Conservation (phyloP, 441 rosid species). For the Capsella rubella region DNA sequence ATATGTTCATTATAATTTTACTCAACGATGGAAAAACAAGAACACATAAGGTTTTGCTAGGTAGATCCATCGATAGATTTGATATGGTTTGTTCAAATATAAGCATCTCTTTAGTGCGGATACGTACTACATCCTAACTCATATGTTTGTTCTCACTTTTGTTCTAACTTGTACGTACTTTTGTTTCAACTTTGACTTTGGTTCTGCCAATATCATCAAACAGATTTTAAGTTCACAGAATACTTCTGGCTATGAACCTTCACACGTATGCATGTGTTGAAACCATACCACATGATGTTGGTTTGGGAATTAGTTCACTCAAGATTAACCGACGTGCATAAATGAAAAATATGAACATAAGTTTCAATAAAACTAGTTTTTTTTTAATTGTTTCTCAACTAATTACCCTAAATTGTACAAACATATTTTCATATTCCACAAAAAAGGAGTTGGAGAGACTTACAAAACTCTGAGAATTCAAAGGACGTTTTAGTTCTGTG, state of each 20-base stretch:
- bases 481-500: not conserved
- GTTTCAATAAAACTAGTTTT: not conserved
- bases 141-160: not conserved
- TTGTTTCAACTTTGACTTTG: not conserved
- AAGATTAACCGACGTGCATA: not conserved
- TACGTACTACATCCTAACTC: not conserved
- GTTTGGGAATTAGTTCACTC: not conserved
- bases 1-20: not conserved
- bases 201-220: not conserved
- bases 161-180: constrained; percentile 5
- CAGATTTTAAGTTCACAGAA: not conserved
- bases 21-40: not conserved
- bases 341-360: not conserved
- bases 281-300: not conserved
- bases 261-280: not conserved
- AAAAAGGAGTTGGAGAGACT: not conserved
- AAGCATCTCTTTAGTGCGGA: not conserved
- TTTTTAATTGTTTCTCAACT: not conserved
- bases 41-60: not conserved
- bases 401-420: not conserved
- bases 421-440: not conserved
- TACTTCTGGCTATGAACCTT: not conserved
- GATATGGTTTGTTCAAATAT: not conserved
- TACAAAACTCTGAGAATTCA: not conserved
- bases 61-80: not conserved